A percentile compares a stretch with the other conserved stretches of the same genome.
Conservation (phyloP, 2,329 filamentous ascomycete species). For the Alternaria brassicae region DNA sequence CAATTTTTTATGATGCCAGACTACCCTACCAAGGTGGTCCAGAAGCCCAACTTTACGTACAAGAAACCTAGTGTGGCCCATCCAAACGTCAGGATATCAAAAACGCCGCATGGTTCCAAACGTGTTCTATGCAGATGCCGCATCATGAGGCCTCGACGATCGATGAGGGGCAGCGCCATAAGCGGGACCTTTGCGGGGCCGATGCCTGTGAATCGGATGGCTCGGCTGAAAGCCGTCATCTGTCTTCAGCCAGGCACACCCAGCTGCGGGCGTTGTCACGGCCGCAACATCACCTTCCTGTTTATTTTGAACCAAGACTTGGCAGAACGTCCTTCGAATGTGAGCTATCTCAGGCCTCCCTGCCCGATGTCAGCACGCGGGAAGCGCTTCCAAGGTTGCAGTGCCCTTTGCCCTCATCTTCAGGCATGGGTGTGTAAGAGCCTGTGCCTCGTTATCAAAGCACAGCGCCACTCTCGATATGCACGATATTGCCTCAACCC, state of each 20-base stretch:
- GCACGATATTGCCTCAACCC: slow-evolving; percentile 4
- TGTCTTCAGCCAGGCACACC: slow-evolving; percentile 6
- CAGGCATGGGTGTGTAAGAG: slow-evolving; percentile 6
- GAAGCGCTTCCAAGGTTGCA: slow-evolving; percentile 5
- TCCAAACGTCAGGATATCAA: slow-evolving; percentile 39
- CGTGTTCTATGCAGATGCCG: slow-evolving; percentile 24
- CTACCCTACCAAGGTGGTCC: slow-evolving; percentile 10
- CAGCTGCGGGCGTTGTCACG: slow-evolving; percentile 18
- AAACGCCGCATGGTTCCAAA: slow-evolving; percentile 21
- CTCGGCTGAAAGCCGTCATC: slow-evolving; percentile 27
- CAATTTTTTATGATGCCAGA: slow-evolving; percentile 34
- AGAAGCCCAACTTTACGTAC: slow-evolving; percentile 35
- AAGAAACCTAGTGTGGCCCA: slow-evolving; percentile 15
- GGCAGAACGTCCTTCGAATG: not conserved
- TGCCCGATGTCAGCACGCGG: slow-evolving; percentile 15
- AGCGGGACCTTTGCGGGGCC: slow-evolving; percentile 27
- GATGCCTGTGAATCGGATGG: slow-evolving; percentile 26
- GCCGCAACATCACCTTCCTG: slow-evolving; percentile 26
- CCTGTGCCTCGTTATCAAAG: slow-evolving; percentile 8
- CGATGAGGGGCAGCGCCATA: slow-evolving; percentile 25
- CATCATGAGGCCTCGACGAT: slow-evolving; percentile 40
- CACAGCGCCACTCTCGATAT: slow-evolving; percentile 9
- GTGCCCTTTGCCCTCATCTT: not conserved
- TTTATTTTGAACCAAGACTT: slow-evolving; percentile 25
- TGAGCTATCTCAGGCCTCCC: not conserved